These are phyloP conservation scores for Chamaecyparis obtusa DNA, from an alignment of 75 land plant species.

Conservation along the genomic window DNA sequence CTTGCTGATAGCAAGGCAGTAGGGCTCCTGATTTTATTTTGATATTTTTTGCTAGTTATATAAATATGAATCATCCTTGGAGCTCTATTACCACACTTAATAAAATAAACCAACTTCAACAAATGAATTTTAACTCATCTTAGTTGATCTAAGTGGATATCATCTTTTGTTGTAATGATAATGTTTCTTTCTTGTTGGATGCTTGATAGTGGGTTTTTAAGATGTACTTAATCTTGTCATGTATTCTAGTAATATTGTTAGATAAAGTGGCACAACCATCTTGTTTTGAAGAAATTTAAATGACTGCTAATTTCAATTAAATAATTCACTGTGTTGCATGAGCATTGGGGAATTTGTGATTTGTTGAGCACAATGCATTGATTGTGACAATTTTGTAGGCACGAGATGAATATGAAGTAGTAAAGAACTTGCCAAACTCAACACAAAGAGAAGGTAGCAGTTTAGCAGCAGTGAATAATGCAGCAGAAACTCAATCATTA, in stretches of 20 bases:
- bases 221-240: background rate
- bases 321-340: background rate
- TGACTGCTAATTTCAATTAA: background rate
- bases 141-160: background rate
- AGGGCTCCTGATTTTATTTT: background rate
- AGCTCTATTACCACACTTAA: background rate
- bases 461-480: conserved; percentile 14
- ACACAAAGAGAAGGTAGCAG: conserved; percentile 15
- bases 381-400: conserved; percentile 28
- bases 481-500: conserved; percentile 19
- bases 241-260: background rate
- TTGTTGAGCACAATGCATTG: background rate
- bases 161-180: background rate
- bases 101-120: background rate
- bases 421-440: conserved; percentile 28
- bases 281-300: background rate
- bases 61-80: background rate
- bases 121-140: background rate
- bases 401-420: conserved; percentile 56
- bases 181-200: background rate
- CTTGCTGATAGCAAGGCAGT: too few relatives aligned
- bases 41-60: background rate
- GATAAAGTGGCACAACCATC: background rate
- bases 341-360: background rate
- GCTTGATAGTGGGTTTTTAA: background rate